phyloP scores from a whole-genome alignment of 1,284 basidiomycete genomes.

The Wolfiporia cocos region DNA sequence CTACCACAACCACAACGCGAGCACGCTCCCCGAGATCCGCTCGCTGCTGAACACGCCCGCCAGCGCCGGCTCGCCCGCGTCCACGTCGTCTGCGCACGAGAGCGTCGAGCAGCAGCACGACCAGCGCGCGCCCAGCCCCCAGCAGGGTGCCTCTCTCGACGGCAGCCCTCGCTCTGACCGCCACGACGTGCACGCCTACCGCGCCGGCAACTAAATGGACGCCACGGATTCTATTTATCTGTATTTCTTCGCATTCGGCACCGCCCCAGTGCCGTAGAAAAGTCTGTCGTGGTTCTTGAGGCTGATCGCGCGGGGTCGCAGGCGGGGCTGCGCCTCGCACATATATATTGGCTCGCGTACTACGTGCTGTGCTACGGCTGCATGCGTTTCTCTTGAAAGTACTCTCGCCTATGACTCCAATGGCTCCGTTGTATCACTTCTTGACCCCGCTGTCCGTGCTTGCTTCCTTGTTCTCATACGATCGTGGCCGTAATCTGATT shows the following conservation, averaged over 20 bases:
- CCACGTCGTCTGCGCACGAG: slow-evolving; percentile 10
- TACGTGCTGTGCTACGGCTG: background rate
- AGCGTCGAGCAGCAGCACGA: slow-evolving; percentile 8
- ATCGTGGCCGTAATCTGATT: background rate
- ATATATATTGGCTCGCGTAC: background rate
- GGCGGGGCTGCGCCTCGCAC: background rate
- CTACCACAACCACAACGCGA: slow-evolving; percentile 11
- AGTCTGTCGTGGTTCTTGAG: background rate
- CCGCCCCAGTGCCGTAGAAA: background rate
- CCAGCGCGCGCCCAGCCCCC: slow-evolving; percentile 11
- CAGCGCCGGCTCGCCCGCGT: slow-evolving; percentile 10
- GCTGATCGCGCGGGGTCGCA: background rate
- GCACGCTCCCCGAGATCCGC: slow-evolving; percentile 21
- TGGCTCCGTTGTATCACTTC: background rate
- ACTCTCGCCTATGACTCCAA: too few relatives aligned
- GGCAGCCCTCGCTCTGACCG: slow-evolving; percentile 18
- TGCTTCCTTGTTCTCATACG: too few relatives aligned
- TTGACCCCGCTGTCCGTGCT: too few relatives aligned
- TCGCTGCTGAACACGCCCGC: slow-evolving; percentile 21
- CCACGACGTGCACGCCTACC: slow-evolving; percentile 15
- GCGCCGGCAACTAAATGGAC: slow-evolving; percentile 11
- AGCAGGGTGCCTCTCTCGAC: slow-evolving; percentile 10
- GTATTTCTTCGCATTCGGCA: background rate
- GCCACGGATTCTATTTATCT: background rate
- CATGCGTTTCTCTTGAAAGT: background rate